Evolutionary conservation across 352 stramenopile species (phyloP).

Genomic region (Globisporangium alternatum): DNA sequence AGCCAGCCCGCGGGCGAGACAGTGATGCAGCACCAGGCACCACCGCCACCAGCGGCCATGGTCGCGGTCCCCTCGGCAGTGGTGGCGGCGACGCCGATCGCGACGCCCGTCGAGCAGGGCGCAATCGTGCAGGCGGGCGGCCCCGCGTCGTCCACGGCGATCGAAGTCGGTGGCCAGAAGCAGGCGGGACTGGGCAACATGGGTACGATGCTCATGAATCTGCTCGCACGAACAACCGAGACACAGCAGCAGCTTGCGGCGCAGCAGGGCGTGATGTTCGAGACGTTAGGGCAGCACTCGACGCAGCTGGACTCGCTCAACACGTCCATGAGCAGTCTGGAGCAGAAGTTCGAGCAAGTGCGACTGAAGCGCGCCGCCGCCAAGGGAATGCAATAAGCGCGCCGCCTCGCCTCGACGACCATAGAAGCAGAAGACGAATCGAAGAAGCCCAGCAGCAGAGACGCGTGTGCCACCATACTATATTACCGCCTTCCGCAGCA

Average conservation of each 20-base stretch:
- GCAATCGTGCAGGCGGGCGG: constrained; percentile 43
- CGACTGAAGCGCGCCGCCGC: constrained; percentile 47
- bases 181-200: constrained; percentile 76
- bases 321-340: constrained; percentile 69
- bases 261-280: constrained; percentile 86
- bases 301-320: constrained; percentile 73
- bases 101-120: constrained; percentile 24
- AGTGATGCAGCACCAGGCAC: constrained; percentile 38
- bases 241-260: constrained; percentile 84
- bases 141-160: constrained; percentile 48
- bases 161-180: constrained; percentile 62
- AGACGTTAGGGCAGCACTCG: constrained; percentile 82
- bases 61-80: constrained; percentile 12
- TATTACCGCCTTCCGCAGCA: constrained; percentile 12
- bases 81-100: constrained; percentile 20
- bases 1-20: constrained; percentile 57
- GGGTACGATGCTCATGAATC: constrained; percentile 87
- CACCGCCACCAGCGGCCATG: constrained; percentile 12
- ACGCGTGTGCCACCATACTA: neutral
- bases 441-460: constrained; percentile 3
- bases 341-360: constrained; percentile 78
- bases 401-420: neutral
- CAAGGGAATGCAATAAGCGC: constrained; percentile 11
- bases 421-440: constrained; percentile 10
- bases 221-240: constrained; percentile 78